These are phyloP conservation scores for Rheum nobile DNA, from an alignment of 148 eudicot species.

Conservation along the genomic window DNA sequence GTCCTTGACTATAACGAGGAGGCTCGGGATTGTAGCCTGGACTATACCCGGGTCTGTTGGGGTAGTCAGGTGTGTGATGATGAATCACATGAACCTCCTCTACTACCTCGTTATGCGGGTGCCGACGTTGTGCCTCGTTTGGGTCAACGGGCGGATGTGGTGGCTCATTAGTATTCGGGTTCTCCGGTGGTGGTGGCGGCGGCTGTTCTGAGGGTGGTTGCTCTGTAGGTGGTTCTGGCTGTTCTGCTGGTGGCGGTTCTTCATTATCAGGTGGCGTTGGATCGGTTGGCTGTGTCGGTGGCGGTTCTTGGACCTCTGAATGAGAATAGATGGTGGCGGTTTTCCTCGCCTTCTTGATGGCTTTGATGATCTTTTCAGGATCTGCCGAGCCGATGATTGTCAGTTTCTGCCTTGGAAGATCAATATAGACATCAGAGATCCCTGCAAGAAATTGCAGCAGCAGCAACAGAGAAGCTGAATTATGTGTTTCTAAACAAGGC, in stretches of 20 bases:
- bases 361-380: conserved; percentile 7
- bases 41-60: conserved; percentile 9
- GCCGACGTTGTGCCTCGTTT: neutral
- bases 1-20: neutral
- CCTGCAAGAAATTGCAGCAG: neutral
- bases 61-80: neutral
- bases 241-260: neutral
- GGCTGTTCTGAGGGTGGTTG: neutral
- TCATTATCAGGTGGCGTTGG: neutral
- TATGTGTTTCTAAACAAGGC: neutral
- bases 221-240: neutral
- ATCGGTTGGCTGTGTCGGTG: neutral
- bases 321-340: conserved; percentile 5
- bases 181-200: neutral
- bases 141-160: neutral
- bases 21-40: neutral
- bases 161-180: neutral
- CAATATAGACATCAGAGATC: conserved; percentile 8
- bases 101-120: neutral
- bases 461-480: neutral
- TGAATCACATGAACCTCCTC: conserved; percentile 9
- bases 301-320: conserved; percentile 7
- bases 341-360: conserved; percentile 8
- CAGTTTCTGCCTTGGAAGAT: conserved; percentile 5
- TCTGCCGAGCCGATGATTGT: neutral